These are phyloP conservation scores for Phaeosphaeria sp. DNA, from an alignment of 2,329 filamentous ascomycete genomes.

Conservation along the genomic window DNA sequence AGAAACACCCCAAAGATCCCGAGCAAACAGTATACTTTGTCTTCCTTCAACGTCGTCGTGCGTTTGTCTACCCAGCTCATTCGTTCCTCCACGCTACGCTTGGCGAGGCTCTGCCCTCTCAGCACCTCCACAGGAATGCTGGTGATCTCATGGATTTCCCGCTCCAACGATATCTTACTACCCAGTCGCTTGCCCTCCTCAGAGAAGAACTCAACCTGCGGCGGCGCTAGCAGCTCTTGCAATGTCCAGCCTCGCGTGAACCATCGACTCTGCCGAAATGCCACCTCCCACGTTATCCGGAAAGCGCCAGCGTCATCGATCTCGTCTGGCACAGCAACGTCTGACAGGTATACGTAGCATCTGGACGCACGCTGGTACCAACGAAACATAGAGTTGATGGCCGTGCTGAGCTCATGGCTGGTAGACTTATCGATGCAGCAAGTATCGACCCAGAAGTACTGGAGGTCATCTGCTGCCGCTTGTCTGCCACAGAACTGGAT, in stretches of 20 bases:
- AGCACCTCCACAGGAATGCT: constrained; percentile 14
- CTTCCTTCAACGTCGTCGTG: constrained; percentile 28
- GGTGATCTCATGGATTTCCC: constrained; percentile 20
- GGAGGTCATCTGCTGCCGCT: constrained; percentile 17
- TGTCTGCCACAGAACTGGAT: constrained; percentile 1
- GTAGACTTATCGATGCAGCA: neutral
- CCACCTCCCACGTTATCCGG: constrained; percentile 10
- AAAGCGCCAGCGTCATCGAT: constrained; percentile 10
- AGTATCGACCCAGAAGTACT: too few relatives aligned
- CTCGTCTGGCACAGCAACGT: constrained; percentile 13
- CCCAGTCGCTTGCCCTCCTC: constrained; percentile 15
- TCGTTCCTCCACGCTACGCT: constrained; percentile 24
- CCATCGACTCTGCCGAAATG: constrained; percentile 13
- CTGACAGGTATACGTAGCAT: too few relatives aligned
- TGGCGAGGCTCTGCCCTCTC: constrained; percentile 11
- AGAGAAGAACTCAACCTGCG: constrained; percentile 23
- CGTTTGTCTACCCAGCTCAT: constrained; percentile 32
- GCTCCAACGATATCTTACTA: constrained; percentile 15
- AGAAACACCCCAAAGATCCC: constrained; percentile 31
- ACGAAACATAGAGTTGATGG: neutral
- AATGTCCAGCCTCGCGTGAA: too few relatives aligned
- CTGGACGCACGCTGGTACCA: constrained; percentile 8
- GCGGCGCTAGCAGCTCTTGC: constrained; percentile 8
- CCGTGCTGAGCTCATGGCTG: neutral
- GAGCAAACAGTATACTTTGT: constrained; percentile 30